phyloP scores from a whole-genome alignment of 208 protist species.

The Leishmania tropica region DNA sequence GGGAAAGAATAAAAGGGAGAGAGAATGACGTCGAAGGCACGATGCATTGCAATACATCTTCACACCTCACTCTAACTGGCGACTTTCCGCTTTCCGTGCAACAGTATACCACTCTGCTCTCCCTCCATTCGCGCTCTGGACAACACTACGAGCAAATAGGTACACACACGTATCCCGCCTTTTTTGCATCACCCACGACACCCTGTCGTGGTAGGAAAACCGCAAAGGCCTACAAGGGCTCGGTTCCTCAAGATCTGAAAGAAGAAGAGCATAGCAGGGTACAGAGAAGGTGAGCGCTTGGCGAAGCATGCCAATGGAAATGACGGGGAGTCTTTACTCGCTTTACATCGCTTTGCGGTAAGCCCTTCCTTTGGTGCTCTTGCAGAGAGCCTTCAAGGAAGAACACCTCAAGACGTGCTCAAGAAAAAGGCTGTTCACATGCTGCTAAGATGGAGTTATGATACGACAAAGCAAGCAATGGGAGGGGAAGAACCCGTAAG shows the following conservation, averaged over 20 bases:
- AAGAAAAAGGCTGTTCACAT: not conserved
- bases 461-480: not conserved
- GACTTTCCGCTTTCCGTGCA: not conserved
- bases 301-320: constrained; percentile 1
- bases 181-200: not conserved
- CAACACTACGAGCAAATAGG: not conserved
- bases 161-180: not conserved
- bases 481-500: not conserved
- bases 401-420: not conserved
- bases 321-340: not conserved
- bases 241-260: not conserved
- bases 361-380: not conserved
- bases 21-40: not conserved
- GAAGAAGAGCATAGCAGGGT: not conserved
- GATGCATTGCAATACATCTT: not conserved
- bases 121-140: not conserved
- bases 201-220: not conserved
- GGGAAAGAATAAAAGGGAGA: constrained; percentile 10
- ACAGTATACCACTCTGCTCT: not conserved
- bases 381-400: not conserved
- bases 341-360: no score
- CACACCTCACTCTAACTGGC: not conserved
- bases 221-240: not conserved
- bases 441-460: not conserved
- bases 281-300: not conserved